A percentile compares a stretch with the other conserved stretches of the same genome.
Conservation (phyloP, 306 rosid genomes). For the Rubus parviflorus region DNA sequence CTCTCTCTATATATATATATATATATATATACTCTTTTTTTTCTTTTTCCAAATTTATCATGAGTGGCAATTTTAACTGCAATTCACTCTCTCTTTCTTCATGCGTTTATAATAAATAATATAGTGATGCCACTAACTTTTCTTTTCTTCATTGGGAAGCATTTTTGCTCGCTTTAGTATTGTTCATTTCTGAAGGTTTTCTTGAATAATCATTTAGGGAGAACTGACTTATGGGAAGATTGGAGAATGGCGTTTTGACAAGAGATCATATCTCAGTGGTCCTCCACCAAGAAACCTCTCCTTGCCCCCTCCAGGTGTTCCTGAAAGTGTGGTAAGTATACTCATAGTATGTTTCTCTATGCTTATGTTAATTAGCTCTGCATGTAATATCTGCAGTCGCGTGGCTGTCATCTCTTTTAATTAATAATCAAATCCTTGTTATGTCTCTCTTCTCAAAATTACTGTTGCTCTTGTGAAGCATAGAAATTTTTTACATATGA, state of each 20-base stretch:
- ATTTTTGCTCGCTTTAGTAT: conserved; percentile 10
- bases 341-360: neutral
- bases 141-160: neutral
- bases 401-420: no score
- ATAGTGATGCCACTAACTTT: neutral
- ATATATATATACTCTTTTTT: no score
- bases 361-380: no score
- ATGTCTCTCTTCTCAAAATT: no score
- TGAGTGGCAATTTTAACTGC: neutral
- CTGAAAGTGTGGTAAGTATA: conserved; percentile 86
- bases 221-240: conserved; percentile 71
- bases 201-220: conserved; percentile 48
- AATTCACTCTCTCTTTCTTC: neutral
- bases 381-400: no score
- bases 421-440: no score
- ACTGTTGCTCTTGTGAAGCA: no score
- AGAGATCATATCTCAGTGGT: conserved; percentile 75
- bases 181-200: conserved; percentile 5
- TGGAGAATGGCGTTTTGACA: conserved; percentile 97
- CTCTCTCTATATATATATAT: neutral
- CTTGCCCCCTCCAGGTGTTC: conserved; percentile 90
- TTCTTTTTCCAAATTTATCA: neutral
- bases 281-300: conserved; percentile 85
- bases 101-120: neutral
- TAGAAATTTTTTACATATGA: no score